Base-by-base conservation (phyloP, 2,329 filamentous ascomycete genomes). In the Colletotrichum sidae region DNA sequence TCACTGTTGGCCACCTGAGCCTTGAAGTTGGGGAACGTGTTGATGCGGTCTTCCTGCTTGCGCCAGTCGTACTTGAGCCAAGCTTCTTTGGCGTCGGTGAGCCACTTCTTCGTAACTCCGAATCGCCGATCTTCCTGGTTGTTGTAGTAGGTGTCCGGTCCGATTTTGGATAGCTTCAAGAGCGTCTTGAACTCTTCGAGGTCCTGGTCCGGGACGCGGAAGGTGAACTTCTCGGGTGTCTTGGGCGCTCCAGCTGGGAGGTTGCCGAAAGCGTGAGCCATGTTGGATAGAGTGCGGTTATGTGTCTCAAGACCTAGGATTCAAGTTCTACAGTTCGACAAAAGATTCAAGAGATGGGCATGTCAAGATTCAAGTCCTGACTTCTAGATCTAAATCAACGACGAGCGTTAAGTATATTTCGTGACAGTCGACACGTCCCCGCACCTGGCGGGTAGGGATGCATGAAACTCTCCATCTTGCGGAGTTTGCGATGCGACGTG, bases 51-150 rank as follows among this genome's bases (percentile, higher is more conserved):
- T 39, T 74, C 69, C 12, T 71, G 70, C 44, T 72, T 71, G 11
- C 79, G 81, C 84, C 83, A 86, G 70, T 84, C 76, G 70, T 81
- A 85, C 0, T 69, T 75, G 52, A 80, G 70, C 83, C 83, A 86
- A 41, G 76, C 72, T 4, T 77, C 71, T 52, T 78, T 79, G 46
- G 79, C 79, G 1, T 73, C 55, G 0, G 67, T 65, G 35, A 87
- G 74, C 83, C 83, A 87, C 39, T 83, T 76, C 4, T 77, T 76
- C 34, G 60, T 71, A 44, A 85, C 75, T 2, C 84, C 84, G 70
- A 79, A 84, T 2, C 70, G 73, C 13, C 77, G 72, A 44, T 82
- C 77, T 8, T 73, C 61, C n/a, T 78, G 75, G 15, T 74, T 72
- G 70, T 84, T 85, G 69, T 86, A 84, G 45, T 78, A 87, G 2